Evolutionary conservation across 352 stramenopile species (phyloP).

Genomic region (Globisporangium recalcitrans): DNA sequence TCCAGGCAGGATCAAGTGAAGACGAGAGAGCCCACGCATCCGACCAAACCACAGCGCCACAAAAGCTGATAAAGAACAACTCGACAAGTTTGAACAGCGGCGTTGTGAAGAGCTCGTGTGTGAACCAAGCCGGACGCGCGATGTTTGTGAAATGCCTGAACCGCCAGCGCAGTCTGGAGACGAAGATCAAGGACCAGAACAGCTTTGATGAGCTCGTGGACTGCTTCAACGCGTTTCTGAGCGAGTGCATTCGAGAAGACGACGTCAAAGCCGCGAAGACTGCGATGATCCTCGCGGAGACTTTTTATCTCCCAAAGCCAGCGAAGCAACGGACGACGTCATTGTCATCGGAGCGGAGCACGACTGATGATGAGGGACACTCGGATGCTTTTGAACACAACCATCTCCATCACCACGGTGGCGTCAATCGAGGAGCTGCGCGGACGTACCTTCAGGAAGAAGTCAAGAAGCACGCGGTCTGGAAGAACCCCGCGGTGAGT

Average conservation of each 20-base stretch:
- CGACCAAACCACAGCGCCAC: not conserved
- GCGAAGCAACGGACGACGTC: conserved; percentile 1
- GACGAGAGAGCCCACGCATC: not conserved
- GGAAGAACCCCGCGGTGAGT: conserved; percentile 70
- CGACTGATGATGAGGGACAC: not conserved
- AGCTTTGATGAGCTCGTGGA: conserved; percentile 58
- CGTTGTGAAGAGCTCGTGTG: conserved; percentile 25
- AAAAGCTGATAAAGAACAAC: not conserved
- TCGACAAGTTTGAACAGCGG: not conserved
- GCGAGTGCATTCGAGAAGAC: conserved; percentile 68
- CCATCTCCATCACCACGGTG: conserved; percentile 11
- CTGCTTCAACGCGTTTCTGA: conserved; percentile 72
- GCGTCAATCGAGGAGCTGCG: conserved; percentile 31
- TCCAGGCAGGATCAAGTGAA: not conserved
- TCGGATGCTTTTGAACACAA: not conserved
- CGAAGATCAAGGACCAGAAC: conserved; percentile 47
- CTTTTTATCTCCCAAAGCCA: conserved; percentile 54
- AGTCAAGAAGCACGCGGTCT: conserved; percentile 82
- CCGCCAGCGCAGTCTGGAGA: conserved; percentile 75
- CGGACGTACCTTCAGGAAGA: conserved; percentile 78
- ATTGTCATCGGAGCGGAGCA: conserved; percentile 8
- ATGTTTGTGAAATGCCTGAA: conserved; percentile 83
- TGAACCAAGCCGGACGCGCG: conserved; percentile 34
- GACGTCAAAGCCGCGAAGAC: conserved; percentile 85
- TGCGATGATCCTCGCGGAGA: conserved; percentile 84